Percentiles rank a stretch among this genome's conserved stretches.
These are phyloP conservation scores for Astragalus glycyphyllos DNA, from an alignment of 306 rosid genomes.

Conservation along the genomic window DNA sequence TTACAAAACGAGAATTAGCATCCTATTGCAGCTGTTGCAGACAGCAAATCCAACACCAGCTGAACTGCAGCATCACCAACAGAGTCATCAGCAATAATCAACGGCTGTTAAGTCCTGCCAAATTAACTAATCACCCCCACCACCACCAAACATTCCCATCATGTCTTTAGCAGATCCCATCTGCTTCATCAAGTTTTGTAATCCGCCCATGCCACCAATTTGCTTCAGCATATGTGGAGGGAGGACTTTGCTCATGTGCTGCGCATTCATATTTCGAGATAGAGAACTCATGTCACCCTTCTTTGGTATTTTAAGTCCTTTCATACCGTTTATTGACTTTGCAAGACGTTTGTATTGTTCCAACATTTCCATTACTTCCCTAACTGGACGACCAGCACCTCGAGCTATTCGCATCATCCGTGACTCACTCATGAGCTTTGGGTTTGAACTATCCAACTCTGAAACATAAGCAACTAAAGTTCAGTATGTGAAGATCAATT, in stretches of 20 bases:
- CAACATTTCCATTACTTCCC: constrained; percentile 79
- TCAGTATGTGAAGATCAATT: not conserved
- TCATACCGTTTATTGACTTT: constrained; percentile 71
- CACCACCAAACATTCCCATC: constrained; percentile 91
- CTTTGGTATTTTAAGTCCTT: constrained; percentile 81
- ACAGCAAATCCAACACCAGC: not conserved
- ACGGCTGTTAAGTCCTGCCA: not conserved
- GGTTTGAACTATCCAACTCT: constrained; percentile 90
- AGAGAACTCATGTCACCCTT: constrained; percentile 76
- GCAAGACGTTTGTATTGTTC: constrained; percentile 83
- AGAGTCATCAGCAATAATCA: not conserved
- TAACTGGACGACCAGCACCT: constrained; percentile 72
- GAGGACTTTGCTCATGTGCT: constrained; percentile 79
- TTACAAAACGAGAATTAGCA: constrained; percentile 25
- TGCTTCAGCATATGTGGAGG: constrained; percentile 85
- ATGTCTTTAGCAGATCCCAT: constrained; percentile 81
- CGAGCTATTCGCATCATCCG: constrained; percentile 81
- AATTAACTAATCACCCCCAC: constrained; percentile 54
- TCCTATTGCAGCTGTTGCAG: constrained; percentile 26
- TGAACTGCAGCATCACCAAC: constrained; percentile 9
- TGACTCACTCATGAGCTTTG: constrained; percentile 78
- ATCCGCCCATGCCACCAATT: constrained; percentile 80
- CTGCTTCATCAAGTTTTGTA: constrained; percentile 90
- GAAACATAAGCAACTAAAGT: constrained; percentile 47
- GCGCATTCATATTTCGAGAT: constrained; percentile 78